Percentiles rank a stretch among this genome's conserved stretches.
phyloP scores from a whole-genome alignment of 2,329 filamentous ascomycete species.

The Ceratocystiopsis minuta region DNA sequence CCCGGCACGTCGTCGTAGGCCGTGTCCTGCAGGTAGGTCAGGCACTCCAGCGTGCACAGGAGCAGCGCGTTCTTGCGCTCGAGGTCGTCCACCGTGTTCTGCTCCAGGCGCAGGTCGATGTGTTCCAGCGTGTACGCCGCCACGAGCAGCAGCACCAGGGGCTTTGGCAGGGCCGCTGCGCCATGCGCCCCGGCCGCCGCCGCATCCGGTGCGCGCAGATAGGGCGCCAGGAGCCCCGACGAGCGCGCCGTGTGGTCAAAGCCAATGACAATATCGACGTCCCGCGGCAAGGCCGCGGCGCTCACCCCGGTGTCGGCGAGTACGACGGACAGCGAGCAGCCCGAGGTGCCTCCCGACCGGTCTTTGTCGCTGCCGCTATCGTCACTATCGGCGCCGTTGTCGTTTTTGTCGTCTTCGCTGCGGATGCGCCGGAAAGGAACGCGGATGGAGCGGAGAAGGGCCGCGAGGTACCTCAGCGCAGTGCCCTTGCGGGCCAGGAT shows the following conservation, averaged over 20 bases:
- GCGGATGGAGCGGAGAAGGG: conserved; percentile 23
- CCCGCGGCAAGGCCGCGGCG: conserved; percentile 14
- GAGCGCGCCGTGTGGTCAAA: conserved; percentile 33
- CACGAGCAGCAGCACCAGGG: conserved; percentile 30
- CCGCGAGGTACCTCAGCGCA: conserved; percentile 32
- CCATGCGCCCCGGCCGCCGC: background rate
- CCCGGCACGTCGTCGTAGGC: conserved; percentile 13
- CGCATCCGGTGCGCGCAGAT: background rate
- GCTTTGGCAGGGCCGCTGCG: conserved; percentile 11
- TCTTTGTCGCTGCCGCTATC: background rate
- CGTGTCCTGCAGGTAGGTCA: conserved; percentile 21
- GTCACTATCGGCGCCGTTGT: conserved; percentile 3
- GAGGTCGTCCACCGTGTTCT: conserved; percentile 20
- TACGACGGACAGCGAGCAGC: conserved; percentile 18
- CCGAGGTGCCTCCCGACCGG: conserved; percentile 2
- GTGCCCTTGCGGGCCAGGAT: conserved; percentile 33
- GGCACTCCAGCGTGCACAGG: conserved; percentile 20
- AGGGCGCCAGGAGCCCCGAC: conserved; percentile 17
- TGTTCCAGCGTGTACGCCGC: conserved; percentile 37
- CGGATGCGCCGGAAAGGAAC: background rate
- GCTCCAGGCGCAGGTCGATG: conserved; percentile 26
- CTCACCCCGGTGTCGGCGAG: conserved; percentile 21
- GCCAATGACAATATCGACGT: conserved; percentile 32
- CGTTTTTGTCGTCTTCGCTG: too few species aligned
- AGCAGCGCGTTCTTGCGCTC: conserved; percentile 27